These are phyloP conservation scores for Ottelia alismoides DNA, from an alignment of 106 monocot genomes.

Conservation along the genomic window DNA sequence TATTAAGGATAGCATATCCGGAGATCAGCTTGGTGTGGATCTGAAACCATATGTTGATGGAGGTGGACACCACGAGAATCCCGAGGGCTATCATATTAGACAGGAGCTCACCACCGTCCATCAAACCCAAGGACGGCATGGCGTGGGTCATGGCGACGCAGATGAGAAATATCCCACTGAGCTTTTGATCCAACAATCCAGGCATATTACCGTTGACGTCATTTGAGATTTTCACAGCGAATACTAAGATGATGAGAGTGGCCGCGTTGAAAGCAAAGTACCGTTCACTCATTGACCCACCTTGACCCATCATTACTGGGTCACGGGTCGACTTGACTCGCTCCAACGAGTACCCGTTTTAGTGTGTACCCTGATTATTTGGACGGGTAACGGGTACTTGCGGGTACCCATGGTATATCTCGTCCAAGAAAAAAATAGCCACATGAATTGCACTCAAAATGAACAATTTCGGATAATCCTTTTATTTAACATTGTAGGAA, in stretches of 20 bases:
- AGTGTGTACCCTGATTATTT: too few relatives aligned
- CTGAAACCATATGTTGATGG: constrained; percentile 5
- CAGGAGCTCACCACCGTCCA: background rate
- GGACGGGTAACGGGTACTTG: too few relatives aligned
- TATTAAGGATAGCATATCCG: background rate
- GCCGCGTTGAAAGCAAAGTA: constrained; percentile 13
- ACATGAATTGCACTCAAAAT: too few relatives aligned
- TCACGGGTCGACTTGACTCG: too few relatives aligned
- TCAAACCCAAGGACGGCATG: constrained; percentile 8
- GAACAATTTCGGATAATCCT: too few relatives aligned
- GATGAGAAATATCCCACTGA: constrained; percentile 1
- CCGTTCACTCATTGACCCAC: too few relatives aligned
- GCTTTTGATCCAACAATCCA: constrained; percentile 1
- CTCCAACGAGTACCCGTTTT: too few relatives aligned
- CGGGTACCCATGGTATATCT: too few relatives aligned
- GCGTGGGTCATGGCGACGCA: constrained; percentile 4
- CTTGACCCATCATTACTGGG: too few relatives aligned
- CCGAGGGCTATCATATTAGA: constrained; percentile 6
- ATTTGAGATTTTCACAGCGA: background rate
- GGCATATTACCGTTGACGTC: constrained; percentile 4
- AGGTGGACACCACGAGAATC: constrained; percentile 5
- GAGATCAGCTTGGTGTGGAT: background rate
- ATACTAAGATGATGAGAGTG: background rate
- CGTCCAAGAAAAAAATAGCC: too few relatives aligned
- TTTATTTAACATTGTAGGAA: too few relatives aligned